Conservation (phyloP, 2,329 filamentous ascomycete species). For the Ceratocystis diversiconidia region DNA sequence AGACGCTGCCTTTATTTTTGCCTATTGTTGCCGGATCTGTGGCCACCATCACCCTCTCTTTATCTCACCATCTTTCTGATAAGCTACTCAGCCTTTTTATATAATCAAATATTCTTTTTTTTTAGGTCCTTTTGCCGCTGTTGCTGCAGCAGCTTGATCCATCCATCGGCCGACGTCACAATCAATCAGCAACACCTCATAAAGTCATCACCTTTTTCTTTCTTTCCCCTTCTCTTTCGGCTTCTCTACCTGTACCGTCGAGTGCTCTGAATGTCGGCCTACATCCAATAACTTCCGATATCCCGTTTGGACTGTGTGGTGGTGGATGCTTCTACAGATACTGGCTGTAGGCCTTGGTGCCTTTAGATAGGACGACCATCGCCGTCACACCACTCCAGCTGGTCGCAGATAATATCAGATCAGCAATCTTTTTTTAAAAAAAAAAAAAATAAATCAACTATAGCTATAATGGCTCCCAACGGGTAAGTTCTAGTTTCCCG, state of each 20-base stretch:
- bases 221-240: not conserved
- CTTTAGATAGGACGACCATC: not conserved
- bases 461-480: constrained; percentile 8
- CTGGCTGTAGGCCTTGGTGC: constrained; percentile 2
- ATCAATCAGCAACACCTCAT: not conserved
- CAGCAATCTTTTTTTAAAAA: too few species aligned
- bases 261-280: not conserved
- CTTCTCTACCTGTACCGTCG: not conserved
- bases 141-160: not conserved
- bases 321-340: constrained; percentile 1
- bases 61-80: not conserved
- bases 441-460: not conserved
- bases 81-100: not conserved
- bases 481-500: constrained; percentile 6
- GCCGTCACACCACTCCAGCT: not conserved
- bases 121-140: not conserved
- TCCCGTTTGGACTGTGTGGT: not conserved
- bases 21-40: not conserved
- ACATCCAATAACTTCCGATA: not conserved
- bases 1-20: not conserved
- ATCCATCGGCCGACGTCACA: not conserved
- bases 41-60: not conserved
- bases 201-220: not conserved
- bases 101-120: constrained; percentile 4
- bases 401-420: not conserved